Evolutionary conservation across 345 rosid species (phyloP).

Genomic region (Acer negundo): DNA sequence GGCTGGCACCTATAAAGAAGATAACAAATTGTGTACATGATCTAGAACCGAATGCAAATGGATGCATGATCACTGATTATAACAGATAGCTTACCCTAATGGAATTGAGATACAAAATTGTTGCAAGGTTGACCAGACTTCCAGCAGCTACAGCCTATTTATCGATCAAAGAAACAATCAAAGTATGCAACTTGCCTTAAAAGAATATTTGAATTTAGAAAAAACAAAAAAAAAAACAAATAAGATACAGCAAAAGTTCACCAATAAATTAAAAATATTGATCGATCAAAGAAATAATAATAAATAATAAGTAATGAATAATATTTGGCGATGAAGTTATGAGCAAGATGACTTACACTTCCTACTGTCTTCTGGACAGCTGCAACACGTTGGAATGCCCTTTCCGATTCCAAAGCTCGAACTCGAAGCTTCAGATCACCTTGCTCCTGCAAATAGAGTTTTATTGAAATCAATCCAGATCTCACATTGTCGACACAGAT

Average conservation of each 20-base stretch:
- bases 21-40: conserved; percentile 17
- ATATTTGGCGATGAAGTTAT: background rate
- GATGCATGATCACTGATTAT: background rate
- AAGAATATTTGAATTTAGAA: too few species aligned
- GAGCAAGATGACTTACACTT: conserved; percentile 58
- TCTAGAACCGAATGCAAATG: background rate
- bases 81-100: conserved; percentile 58
- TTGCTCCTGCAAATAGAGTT: conserved; percentile 69
- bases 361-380: conserved; percentile 92
- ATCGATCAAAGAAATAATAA: too few species aligned
- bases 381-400: conserved; percentile 96
- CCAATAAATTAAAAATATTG: too few species aligned
- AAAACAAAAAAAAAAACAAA: too few species aligned
- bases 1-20: conserved; percentile 66
- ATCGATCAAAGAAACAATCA: conserved; percentile 24
- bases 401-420: conserved; percentile 87
- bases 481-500: background rate
- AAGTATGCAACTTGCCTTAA: background rate
- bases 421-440: conserved; percentile 98
- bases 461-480: background rate
- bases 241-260: too few species aligned
- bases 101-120: conserved; percentile 87
- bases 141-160: conserved; percentile 94
- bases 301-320: background rate
- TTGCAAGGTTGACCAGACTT: conserved; percentile 90